Evolutionary conservation across 208 protist species (phyloP), one percentile per base, ranked within the genome.

Genomic region (Trypanosoma lewisi): DNA sequence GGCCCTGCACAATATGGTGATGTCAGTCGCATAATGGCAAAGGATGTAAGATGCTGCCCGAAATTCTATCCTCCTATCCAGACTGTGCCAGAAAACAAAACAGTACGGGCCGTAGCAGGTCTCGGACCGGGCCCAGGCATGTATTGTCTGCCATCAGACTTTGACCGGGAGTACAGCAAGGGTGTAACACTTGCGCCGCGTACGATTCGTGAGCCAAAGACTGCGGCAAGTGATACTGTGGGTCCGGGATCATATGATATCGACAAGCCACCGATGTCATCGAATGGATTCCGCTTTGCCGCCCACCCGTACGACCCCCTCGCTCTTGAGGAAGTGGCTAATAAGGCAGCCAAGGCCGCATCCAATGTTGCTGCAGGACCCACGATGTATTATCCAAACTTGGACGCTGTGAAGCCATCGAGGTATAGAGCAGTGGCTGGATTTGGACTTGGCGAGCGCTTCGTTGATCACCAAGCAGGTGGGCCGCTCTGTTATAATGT

Each of bases 111-210:
- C 0, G 33, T 37, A 8, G 21, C 27, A 0, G 33, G 55, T 19
- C 4, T 16, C 2, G 34, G 8, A 11, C 66, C 45, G 16, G 45
- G 49, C 1, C 49, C 58, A 30, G 56, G 50, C 11, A 44, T 33
- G 11, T 63, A 66, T 41, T 27, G 1, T 3, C 27, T 94, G 4
- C 87, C 87, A 4, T 94, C 87, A 17, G 87, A 94, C 51, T 94
- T 94, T 70, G 82, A 89, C 64, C 82, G 80, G 57, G 63, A 89
- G 62, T 87, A 75, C 65, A 71, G 56, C 45, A 94, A 91, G 61
- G 87, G 87, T 30, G 80, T 84, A 42, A 73, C 77, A 16, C 82
- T 94, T 55, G 66, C 37, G 19, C 1, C 57, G 9, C 66, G 66
- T 34, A 21, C 39, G 3, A 16, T 31, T 3, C 17, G 8, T 9